Evolutionary conservation across 331 rosid species (phyloP).

Genomic region (Dryas integrifolia): DNA sequence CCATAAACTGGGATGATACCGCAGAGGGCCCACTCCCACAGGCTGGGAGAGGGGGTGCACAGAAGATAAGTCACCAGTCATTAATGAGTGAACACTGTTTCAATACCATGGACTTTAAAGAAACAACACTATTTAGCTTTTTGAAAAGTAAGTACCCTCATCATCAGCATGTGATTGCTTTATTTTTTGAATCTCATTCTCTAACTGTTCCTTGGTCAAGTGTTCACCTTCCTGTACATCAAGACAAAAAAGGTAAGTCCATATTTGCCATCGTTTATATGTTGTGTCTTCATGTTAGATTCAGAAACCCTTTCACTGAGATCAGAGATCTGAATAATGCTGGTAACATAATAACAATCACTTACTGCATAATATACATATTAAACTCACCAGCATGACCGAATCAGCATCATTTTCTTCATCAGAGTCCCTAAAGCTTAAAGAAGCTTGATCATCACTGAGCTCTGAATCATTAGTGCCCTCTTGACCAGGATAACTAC

Average conservation of each 20-base stretch:
- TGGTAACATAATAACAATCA: background rate
- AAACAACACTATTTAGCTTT: background rate
- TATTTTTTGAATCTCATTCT: constrained; percentile 74
- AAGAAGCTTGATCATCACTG: constrained; percentile 66
- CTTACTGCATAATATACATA: background rate
- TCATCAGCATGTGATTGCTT: constrained; percentile 92
- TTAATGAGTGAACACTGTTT: background rate
- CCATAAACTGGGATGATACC: no score
- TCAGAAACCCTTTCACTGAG: background rate
- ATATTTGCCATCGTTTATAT: background rate
- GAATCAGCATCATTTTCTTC: constrained; percentile 77
- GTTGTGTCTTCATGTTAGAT: background rate
- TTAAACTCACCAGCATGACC: constrained; percentile 80
- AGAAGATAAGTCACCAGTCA: background rate
- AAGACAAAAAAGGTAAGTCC: background rate
- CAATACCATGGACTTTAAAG: no score
- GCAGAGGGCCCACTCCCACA: no score
- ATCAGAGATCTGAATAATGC: background rate
- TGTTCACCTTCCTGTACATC: constrained; percentile 67
- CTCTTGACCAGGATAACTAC: constrained; percentile 45
- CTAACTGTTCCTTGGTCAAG: constrained; percentile 73
- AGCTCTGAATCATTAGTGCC: constrained; percentile 38
- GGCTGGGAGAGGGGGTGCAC: no score
- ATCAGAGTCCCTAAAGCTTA: constrained; percentile 63
- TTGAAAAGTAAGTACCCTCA: constrained; percentile 53